phyloP scores from a whole-genome alignment of 164 flowering plant species.

The Macadamia integrifolia region DNA sequence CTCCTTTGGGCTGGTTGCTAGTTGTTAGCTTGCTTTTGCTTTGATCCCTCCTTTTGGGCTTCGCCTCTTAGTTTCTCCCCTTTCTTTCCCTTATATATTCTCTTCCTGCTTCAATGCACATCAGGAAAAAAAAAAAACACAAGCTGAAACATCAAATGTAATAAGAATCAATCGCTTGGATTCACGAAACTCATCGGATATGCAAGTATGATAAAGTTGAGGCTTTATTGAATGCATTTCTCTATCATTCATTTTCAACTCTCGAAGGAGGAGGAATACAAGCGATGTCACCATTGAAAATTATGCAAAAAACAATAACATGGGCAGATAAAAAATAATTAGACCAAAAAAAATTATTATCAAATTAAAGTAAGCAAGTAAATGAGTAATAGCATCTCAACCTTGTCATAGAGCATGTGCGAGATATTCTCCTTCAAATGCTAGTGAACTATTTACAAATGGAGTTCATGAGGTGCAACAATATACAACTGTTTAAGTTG shows the following conservation, averaged over 20 bases:
- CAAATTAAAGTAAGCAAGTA: background rate
- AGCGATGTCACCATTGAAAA: conserved; percentile 86
- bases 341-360: conserved; percentile 3
- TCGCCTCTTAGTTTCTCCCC: too few relatives aligned
- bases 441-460: conserved; percentile 64
- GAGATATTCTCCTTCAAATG: conserved; percentile 67
- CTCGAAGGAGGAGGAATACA: conserved; percentile 57
- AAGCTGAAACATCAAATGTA: conserved; percentile 89
- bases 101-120: too few relatives aligned
- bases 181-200: conserved; percentile 80
- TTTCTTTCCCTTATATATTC: too few relatives aligned
- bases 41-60: too few relatives aligned
- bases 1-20: too few relatives aligned
- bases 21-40: too few relatives aligned
- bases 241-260: conserved; percentile 76
- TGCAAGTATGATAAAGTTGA: conserved; percentile 59
- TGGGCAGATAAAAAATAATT: conserved; percentile 22
- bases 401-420: conserved; percentile 66
- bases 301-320: conserved; percentile 88
- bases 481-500: conserved; percentile 80
- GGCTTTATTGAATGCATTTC: conserved; percentile 91
- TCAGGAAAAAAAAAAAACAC: conserved; percentile 20
- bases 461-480: conserved; percentile 72
- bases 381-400: conserved; percentile 13
- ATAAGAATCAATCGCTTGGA: conserved; percentile 68